A percentile compares a stretch with the other conserved stretches of the same genome.
Evolutionary conservation across 1,284 basidiomycete species (phyloP).

Genomic region (Malassezia restricta): DNA sequence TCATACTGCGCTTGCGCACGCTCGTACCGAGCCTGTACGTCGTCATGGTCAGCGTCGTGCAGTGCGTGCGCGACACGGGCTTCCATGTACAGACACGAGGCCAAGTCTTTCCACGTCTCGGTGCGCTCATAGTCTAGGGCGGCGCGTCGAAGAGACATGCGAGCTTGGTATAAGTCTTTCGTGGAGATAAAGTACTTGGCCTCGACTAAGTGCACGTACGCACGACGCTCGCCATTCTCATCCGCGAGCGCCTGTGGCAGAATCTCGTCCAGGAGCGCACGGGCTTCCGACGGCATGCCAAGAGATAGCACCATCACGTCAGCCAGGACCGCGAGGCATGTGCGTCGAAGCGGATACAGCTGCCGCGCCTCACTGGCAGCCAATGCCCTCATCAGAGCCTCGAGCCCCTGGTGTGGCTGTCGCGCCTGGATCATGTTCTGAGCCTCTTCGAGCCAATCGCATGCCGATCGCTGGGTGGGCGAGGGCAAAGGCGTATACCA

Average conservation of each 20-base stretch:
- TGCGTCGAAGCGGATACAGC: conserved; percentile 6
- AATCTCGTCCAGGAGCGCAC: conserved; percentile 6
- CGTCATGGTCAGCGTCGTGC: not conserved
- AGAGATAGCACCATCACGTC: conserved; percentile 2
- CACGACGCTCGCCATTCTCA: conserved; percentile 12
- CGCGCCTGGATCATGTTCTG: not conserved
- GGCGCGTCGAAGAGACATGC: not conserved
- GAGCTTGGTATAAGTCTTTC: not conserved
- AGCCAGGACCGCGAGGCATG: conserved; percentile 6
- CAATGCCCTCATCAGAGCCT: conserved; percentile 5
- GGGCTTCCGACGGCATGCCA: conserved; percentile 1
- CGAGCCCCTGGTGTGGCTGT: conserved; percentile 9
- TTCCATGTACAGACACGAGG: conserved; percentile 5
- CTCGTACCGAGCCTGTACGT: not conserved
- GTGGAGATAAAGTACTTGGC: not conserved
- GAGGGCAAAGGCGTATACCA: not conserved
- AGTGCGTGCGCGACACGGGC: not conserved
- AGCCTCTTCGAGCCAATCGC: conserved; percentile 4
- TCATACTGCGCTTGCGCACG: not conserved
- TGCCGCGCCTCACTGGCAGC: conserved; percentile 5
- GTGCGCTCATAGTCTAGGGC: not conserved
- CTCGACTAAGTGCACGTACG: not conserved
- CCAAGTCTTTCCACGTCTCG: conserved; percentile 4
- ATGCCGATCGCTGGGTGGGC: not conserved
- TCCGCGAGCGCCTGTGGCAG: conserved; percentile 12